Evolutionary conservation across 805 yeast species (phyloP), one percentile per base, ranked within the genome.

Genomic region (Vanderwaltozyma yarrowii): DNA sequence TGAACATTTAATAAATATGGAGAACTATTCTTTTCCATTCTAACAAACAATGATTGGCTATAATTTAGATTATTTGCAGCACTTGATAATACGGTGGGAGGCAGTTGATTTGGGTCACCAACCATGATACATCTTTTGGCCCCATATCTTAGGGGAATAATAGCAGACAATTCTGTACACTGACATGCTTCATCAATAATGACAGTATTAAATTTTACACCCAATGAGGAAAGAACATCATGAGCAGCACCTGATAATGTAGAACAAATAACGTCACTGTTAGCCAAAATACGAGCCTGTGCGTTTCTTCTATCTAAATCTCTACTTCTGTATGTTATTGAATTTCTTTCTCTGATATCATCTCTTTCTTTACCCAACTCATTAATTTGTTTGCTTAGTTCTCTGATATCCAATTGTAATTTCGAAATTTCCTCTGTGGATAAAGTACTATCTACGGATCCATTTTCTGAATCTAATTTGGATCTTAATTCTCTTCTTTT

Each of bases 121-220:
- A 92, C 98, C 94, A 92, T 82, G 35, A 92, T 80, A 64, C 97
- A 89, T 39, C 78, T 76, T 42, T 71, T 78, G 50, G 94, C 83
- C 2, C 97, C 97, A 57, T 88, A 92, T 52, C 94, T 69, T 46
- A 92, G 65, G 0, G 98, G 98, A 50, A 89, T 89, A 19, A 92
- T 72, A 0, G 94, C 83, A 7, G 96, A 85, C 26, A 89, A 56
- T 55, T 89, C 98, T 29, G 92, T 88, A 74, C 95, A 82, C 60
- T 89, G 98, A 48, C 96, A 94, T 2, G 98, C 98, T 60, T 89
- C 98, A 65, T 89, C 98, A 43, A 89, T 80, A 36, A 89, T 79
- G 2, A 92, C 96, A 4, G 94, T 85, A 35, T 83, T 94, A 56
- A 92, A 89, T 31, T 74, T 73, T 51, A 86, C 71, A 9, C 86